A percentile compares a stretch with the other conserved stretches of the same genome.
Evolutionary conservation across 495 filamentous ascomycete genomes (phyloP).

Genomic region (Penicillium daleae): DNA sequence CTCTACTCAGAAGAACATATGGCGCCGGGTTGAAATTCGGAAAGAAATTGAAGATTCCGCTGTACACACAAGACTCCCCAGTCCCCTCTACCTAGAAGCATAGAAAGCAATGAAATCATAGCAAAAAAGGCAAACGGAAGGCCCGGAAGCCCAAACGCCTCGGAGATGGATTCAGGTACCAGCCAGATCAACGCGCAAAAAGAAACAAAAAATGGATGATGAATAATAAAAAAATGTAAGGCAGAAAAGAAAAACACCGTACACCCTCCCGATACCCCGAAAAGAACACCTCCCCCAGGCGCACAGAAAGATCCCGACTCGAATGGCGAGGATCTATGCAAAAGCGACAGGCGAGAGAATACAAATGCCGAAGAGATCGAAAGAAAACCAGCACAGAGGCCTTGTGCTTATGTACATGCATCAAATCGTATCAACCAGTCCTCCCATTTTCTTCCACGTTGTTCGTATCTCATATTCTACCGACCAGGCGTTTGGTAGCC

Average conservation of each 20-base stretch:
- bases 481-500: constrained; percentile 68
- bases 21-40: not conserved
- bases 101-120: constrained; percentile 19
- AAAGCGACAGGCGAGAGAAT: constrained; percentile 29
- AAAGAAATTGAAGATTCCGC: not conserved
- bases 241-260: constrained; percentile 23
- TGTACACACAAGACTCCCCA: constrained; percentile 21
- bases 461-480: constrained; percentile 41
- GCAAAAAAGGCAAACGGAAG: constrained; percentile 21
- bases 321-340: constrained; percentile 24
- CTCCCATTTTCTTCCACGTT: constrained; percentile 7
- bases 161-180: constrained; percentile 28
- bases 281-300: constrained; percentile 26
- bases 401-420: constrained; percentile 39
- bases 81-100: constrained; percentile 18
- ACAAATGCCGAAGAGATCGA: constrained; percentile 33
- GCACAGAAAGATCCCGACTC: constrained; percentile 19
- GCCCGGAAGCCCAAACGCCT: constrained; percentile 30
- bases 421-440: constrained; percentile 35
- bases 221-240: not conserved
- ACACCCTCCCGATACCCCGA: constrained; percentile 24
- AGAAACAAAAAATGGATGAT: not conserved
- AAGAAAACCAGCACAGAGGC: constrained; percentile 32
- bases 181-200: constrained; percentile 13
- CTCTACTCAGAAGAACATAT: not conserved